Evolutionary conservation across 805 yeast species (phyloP).

Genomic region (Kodamaea leandrae): DNA sequence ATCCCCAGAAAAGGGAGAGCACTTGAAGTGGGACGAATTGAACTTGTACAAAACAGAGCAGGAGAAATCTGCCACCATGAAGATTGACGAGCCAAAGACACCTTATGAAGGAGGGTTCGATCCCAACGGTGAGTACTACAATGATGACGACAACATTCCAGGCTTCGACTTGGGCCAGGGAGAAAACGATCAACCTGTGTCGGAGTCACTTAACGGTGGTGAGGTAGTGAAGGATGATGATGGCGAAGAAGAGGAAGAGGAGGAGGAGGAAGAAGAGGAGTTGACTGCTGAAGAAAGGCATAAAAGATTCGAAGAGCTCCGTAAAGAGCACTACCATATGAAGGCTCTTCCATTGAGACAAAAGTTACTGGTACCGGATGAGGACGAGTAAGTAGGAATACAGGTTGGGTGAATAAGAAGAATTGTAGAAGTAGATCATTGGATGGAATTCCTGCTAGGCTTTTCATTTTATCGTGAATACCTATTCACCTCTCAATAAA

Average conservation of each 20-base stretch:
- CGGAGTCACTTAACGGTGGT: constrained; percentile 41
- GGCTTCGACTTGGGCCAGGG: constrained; percentile 59
- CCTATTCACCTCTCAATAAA: too few relatives aligned
- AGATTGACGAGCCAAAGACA: constrained; percentile 92
- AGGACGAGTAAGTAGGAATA: constrained; percentile 19
- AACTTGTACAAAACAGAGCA: constrained; percentile 72
- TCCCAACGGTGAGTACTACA: constrained; percentile 77
- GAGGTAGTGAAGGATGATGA: constrained; percentile 34
- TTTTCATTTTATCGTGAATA: too few relatives aligned
- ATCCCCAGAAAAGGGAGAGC: constrained; percentile 22
- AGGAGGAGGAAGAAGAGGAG: constrained; percentile 36
- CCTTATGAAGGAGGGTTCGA: constrained; percentile 90
- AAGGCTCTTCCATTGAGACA: constrained; percentile 48
- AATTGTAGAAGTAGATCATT: too few relatives aligned
- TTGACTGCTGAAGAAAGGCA: constrained; percentile 60
- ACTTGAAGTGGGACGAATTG: constrained; percentile 80
- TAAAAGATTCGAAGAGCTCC: constrained; percentile 66
- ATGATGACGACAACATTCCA: constrained; percentile 39
- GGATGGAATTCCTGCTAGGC: too few relatives aligned
- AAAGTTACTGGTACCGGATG: constrained; percentile 25
- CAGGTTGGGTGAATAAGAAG: too few relatives aligned
- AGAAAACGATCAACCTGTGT: constrained; percentile 32
- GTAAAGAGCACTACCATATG: constrained; percentile 75
- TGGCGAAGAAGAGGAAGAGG: constrained; percentile 33
- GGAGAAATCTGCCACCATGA: constrained; percentile 70